Base-by-base conservation (phyloP, 1,284 basidiomycete species). In the Lignosus rhinocerotis region DNA sequence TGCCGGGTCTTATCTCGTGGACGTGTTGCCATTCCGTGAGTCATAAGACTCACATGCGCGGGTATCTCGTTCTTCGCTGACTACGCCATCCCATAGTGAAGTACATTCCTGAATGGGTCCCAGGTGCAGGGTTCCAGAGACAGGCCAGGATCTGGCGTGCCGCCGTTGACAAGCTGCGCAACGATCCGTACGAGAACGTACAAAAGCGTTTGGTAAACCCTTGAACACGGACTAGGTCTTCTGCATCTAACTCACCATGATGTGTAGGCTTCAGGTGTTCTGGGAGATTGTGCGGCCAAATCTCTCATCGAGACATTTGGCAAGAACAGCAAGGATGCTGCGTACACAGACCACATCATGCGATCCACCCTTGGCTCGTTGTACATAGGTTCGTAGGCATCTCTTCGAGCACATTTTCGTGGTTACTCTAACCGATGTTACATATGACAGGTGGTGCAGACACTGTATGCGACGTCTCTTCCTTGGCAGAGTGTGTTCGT, bases 41-140 rank as follows among this genome's bases (percentile, higher is more conserved):
- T 60, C 39, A n/a, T 19, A 6, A 38, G 53, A 25, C 53, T 48
- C 9, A 50, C 34, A 14, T 46, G 36, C 16, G 36, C 30, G n/a
- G 31, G 19, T 36, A 46, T 6, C 16, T 11, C 3, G 16, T 31
- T 3, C 36, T 25, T 25, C 2, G 25, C 25, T 25, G 25, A 25
- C 25, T 25, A 2, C 25, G 25, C 25, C 2, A 25, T 25, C 25
- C 25, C 25, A 25, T 25, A 62, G 60, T 58, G 8, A 58, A 45
- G 49, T 46, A 68, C 36, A 38, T 70, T 6, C 70, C 70, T 1
- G 52, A 59, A 11, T 72, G 70, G 70, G 64, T 69, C 48, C 70
- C 69, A 0, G 69, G 69, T 14, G 70, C 70, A 1, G 57, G 46
- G 2, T 71, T 73, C 56, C 58, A 68, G 55, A 63, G 47, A 41